Percentiles rank a stretch among this genome's conserved stretches.
Evolutionary conservation across 2,329 filamentous ascomycete genomes (phyloP).

Genomic region (Beauveria sp.): DNA sequence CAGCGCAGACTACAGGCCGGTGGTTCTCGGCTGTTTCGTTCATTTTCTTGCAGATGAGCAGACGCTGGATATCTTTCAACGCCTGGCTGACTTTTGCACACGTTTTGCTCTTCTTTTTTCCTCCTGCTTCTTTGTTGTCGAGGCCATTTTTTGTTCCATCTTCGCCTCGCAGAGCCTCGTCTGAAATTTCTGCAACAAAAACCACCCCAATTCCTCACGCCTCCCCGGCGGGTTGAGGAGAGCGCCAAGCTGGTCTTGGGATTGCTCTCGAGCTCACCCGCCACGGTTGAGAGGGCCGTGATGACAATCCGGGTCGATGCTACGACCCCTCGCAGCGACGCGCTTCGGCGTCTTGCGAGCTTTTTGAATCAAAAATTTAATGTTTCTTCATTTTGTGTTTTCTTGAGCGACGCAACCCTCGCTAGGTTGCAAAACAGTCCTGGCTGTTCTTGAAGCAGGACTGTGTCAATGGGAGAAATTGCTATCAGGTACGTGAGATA

Average conservation of each 20-base stretch:
- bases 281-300: slow-evolving; percentile 16
- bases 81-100: slow-evolving; percentile 18
- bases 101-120: slow-evolving; percentile 11
- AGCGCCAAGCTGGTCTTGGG: slow-evolving; percentile 39
- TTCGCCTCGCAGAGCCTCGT: slow-evolving; percentile 18
- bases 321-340: slow-evolving; percentile 36
- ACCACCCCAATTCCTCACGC: slow-evolving; percentile 17
- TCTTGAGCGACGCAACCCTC: slow-evolving; percentile 18
- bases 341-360: slow-evolving; percentile 18
- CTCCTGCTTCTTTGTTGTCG: slow-evolving; percentile 22
- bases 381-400: slow-evolving; percentile 20
- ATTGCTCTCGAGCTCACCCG: slow-evolving; percentile 14
- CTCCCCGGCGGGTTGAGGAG: slow-evolving; percentile 21
- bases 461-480: neutral
- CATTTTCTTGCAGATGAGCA: slow-evolving; percentile 14
- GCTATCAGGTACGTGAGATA: slow-evolving; percentile 2
- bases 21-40: neutral
- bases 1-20: slow-evolving; percentile 16
- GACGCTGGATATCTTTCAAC: slow-evolving; percentile 15
- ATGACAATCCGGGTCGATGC: slow-evolving; percentile 44
- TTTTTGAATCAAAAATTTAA: neutral
- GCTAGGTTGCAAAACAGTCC: neutral
- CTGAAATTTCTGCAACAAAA: slow-evolving; percentile 15
- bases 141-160: slow-evolving; percentile 8
- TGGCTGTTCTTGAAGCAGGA: neutral